A percentile compares a stretch with the other conserved stretches of the same genome.
Conservation (phyloP, 495 filamentous ascomycete genomes). For the Lichina pygmaea region DNA sequence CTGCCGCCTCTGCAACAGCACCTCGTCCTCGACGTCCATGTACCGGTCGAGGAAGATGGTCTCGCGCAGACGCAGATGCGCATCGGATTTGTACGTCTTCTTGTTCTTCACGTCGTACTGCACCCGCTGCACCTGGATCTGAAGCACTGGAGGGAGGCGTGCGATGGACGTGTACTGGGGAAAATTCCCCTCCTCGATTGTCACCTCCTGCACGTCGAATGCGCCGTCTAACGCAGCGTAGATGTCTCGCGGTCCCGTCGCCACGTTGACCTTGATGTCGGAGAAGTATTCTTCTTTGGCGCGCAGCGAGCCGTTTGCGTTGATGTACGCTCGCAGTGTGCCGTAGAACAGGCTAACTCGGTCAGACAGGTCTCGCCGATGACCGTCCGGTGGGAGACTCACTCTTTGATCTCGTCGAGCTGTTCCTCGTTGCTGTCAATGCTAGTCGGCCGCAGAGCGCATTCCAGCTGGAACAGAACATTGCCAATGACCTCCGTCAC, state of each 20-base stretch:
- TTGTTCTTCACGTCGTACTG: conserved; percentile 30
- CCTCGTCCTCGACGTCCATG: conserved; percentile 35
- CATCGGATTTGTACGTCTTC: conserved; percentile 44
- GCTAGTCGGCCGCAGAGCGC: conserved; percentile 43
- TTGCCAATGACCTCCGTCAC: conserved; percentile 88
- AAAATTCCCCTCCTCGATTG: conserved; percentile 30
- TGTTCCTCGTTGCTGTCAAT: conserved; percentile 43
- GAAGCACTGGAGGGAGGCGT: conserved; percentile 54
- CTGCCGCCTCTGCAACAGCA: conserved; percentile 31
- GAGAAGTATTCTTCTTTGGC: conserved; percentile 31
- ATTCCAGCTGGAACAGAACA: conserved; percentile 67
- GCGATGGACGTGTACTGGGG: conserved; percentile 54
- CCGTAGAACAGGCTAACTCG: conserved; percentile 27
- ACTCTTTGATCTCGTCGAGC: conserved; percentile 48
- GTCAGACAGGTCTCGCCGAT: background rate
- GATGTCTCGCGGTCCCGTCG: conserved; percentile 34
- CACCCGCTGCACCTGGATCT: conserved; percentile 66
- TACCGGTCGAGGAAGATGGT: conserved; percentile 75
- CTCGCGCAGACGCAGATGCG: conserved; percentile 47
- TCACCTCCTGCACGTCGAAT: conserved; percentile 51
- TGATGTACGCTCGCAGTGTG: conserved; percentile 23
- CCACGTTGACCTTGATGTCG: conserved; percentile 35
- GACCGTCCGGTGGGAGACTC: conserved; percentile 9
- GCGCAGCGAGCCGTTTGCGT: conserved; percentile 13
- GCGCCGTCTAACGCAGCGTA: conserved; percentile 63